Conservation (phyloP, 208 protist genomes). For the Jaenimonas drosophilae region DNA sequence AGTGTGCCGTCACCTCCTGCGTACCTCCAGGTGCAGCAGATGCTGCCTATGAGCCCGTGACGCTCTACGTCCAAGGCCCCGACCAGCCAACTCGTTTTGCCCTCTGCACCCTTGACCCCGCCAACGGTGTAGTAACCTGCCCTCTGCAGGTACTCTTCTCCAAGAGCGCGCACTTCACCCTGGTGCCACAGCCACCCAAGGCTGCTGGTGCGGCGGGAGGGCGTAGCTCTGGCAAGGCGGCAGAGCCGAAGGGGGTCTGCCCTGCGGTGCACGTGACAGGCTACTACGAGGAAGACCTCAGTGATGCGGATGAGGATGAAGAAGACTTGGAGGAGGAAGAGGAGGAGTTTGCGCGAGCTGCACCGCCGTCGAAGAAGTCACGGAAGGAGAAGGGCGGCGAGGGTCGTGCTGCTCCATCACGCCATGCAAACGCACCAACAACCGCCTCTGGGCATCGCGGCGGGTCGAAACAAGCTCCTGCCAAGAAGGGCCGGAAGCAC, state of each 20-base stretch:
- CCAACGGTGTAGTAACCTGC: conserved; percentile 9
- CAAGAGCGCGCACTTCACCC: conserved; percentile 13
- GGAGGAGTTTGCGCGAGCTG: background rate
- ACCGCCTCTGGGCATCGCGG: background rate
- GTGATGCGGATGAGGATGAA: background rate
- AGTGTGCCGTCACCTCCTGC: conserved; percentile 47
- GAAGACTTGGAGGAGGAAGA: conserved; percentile 2
- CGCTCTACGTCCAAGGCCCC: conserved; percentile 29
- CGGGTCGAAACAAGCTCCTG: too few species aligned
- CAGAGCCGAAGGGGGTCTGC: background rate
- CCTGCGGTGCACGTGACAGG: conserved; percentile 21
- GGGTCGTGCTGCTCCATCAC: background rate
- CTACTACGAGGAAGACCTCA: conserved; percentile 15
- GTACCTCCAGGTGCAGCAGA: conserved; percentile 31
- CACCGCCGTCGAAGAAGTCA: too few species aligned
- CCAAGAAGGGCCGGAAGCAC: too few species aligned
- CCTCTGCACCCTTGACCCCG: conserved; percentile 12
- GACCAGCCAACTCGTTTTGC: conserved; percentile 9
- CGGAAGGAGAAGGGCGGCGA: background rate
- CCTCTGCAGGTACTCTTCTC: conserved; percentile 25
- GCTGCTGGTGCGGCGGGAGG: background rate
- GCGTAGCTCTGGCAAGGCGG: background rate
- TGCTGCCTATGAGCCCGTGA: conserved; percentile 40
- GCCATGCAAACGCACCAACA: background rate
- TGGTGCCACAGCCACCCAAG: background rate